Conservation (phyloP, 108 stramenopile species). For the Skeletonema grethae region DNA sequence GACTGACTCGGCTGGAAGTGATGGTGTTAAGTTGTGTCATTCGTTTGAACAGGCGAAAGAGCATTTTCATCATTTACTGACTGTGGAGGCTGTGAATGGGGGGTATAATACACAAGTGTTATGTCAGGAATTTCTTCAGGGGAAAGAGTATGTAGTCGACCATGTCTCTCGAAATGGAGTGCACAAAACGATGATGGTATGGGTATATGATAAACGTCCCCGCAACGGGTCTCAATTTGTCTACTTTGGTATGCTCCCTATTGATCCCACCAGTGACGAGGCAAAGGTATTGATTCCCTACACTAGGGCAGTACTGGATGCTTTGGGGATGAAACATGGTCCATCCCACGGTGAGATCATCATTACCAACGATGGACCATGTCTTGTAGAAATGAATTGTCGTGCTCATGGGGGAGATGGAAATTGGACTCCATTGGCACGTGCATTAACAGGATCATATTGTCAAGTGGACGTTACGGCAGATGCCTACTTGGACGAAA, state of each 20-base stretch:
- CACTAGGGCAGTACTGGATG: conserved; percentile 79
- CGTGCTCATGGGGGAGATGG: conserved; percentile 95
- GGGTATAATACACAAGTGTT: conserved; percentile 82
- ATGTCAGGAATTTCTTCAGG: conserved; percentile 89
- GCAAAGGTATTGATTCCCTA: conserved; percentile 87
- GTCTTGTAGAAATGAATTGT: conserved; percentile 94
- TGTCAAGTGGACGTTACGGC: conserved; percentile 81
- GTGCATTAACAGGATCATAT: conserved; percentile 67
- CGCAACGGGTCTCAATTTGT: conserved; percentile 86
- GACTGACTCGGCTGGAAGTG: conserved; percentile 91
- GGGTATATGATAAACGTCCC: conserved; percentile 93
- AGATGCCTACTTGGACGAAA: conserved; percentile 81
- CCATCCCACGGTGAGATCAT: conserved; percentile 81
- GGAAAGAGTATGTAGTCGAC: conserved; percentile 93
- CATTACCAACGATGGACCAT: conserved; percentile 81
- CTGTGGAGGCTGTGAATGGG: conserved; percentile 88
- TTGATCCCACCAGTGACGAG: conserved; percentile 75
- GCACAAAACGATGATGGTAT: conserved; percentile 90
- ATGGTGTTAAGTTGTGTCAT: conserved; percentile 92
- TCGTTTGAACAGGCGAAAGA: conserved; percentile 86
- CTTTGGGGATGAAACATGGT: conserved; percentile 65
- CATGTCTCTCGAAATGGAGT: conserved; percentile 82
- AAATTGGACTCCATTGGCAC: conserved; percentile 82
- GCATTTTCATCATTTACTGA: conserved; percentile 87
- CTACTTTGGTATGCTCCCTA: conserved; percentile 50